Evolutionary conservation across 2,329 filamentous ascomycete genomes (phyloP), one percentile per base, ranked within the genome.

Genomic region (Zymoseptoria passerinii): DNA sequence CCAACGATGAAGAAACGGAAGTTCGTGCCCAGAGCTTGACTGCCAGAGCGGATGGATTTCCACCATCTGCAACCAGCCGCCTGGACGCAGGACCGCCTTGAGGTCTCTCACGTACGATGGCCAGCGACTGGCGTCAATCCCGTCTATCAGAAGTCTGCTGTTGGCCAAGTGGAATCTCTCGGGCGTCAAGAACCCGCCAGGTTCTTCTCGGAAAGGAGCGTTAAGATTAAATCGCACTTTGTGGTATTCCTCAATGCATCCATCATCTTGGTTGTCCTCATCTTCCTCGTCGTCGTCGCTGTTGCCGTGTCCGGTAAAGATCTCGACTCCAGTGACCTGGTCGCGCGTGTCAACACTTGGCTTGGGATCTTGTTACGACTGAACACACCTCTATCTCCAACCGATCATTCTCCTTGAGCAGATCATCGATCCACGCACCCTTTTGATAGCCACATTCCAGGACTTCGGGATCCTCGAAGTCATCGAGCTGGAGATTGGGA

Each of bases 31-130:
- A 29, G 50, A 52, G 9, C n/a, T 28, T 0, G 90, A 95, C 71
- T 95, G 92, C 27, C 89, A 85, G 63, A 90, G 90, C 72, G 86
- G 87, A 68, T 95, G 90, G 66, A 92, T 82, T 70, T 96, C 92
- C n/a, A 89, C 83, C 81, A 95, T 86, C 69, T 96, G 90, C 59
- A 88, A 81, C 90, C 90, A 96, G 1, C 92, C 91, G 1, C 86
- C 87, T 5, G 85, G 86, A 54, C 83, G 86, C 62, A 92, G 76
- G 8, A 90, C 80, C 20, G 83, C 80, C 64, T 83, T 82, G 60
- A 95, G 88, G 66, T 96, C 92, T 65, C 79, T 78, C 63, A 95
- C 73, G 72, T 95, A 96, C 29, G 80, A 79, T 57, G 77, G 74
- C 92, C 92, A 96, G 71, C 90, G 81, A 61, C 79, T 76, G 58